Evolutionary conservation across 495 filamentous ascomycete genomes (phyloP), one percentile per base, ranked within the genome.

Genomic region (Aspergillus egyptiacus): DNA sequence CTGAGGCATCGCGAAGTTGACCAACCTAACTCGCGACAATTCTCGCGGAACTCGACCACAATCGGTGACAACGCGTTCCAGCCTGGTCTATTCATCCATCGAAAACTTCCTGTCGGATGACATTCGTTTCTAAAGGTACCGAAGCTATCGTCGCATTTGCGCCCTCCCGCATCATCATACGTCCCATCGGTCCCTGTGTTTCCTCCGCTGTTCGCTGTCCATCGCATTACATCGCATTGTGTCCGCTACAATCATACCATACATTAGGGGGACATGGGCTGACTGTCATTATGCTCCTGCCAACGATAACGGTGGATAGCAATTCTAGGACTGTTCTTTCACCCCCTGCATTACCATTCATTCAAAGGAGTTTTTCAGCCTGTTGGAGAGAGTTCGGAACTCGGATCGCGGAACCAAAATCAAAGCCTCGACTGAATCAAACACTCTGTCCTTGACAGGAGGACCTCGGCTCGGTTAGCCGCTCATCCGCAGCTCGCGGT

Each of bases 401-500:
- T n/a, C n/a, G n/a, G n/a, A n/a, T n/a, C n/a, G n/a, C n/a, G n/a
- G n/a, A n/a, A n/a, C n/a, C n/a, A n/a, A n/a, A n/a, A n/a, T n/a
- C n/a, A n/a, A n/a, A n/a, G n/a, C n/a, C n/a, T n/a, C n/a, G n/a
- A n/a, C n/a, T n/a, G n/a, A 28, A 39, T 10, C 10, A 23, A 17
- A 22, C 19, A 23, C 14, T 17, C 15, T 8, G 17, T 8, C 7
- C 6, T 41, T 40, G 11, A 22, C 14, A 27, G 39, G 31, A 51
- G 48, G 35, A 33, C 34, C 20, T 48, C 23, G 50, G 50, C 50
- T 38, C 37, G 42, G 37, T 50, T 51, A 48, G 49, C 54, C 47
- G 22, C 40, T 33, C 31, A 51, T 50, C 58, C 58, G 66, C 63
- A 61, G 42, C 39, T 50, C 57, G 56, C 60, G 66, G 56, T 57